Base-by-base conservation (phyloP, 352 stramenopile species). In the Phytophthora sansomeana region DNA sequence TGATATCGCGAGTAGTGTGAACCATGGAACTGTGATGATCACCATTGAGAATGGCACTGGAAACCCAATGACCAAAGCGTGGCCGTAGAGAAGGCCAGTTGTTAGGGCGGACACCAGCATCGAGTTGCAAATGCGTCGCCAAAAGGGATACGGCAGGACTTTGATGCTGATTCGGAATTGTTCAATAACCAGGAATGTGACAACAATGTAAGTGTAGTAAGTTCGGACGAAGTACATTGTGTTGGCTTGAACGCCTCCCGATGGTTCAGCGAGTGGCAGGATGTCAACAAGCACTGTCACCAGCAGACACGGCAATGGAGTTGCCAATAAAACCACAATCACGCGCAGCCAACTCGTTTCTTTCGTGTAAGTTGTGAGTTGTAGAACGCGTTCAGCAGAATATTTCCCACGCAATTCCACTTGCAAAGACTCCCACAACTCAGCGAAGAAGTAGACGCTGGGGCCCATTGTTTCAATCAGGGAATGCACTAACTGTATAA, bases 261-360 rank as follows among this genome's bases (percentile, higher is more conserved):
- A 30, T 2, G 67, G 58, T 1, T 62, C 29, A 8, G 49, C 36
- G 3, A 76, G 50, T 2, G 58, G 29, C 5, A 74, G 33, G 16
- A 74, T 17, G 36, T 79, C 72, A 16, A 59, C 30, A 9, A 66
- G 10, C 0, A 66, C 36, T 32, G 70, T 66, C 19, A 72, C 63
- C 14, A 67, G 6, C 8, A 77, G 36, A 24, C 58, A 72, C 1
- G 63, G 67, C 0, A 77, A 16, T 1, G 63, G 55, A 1, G 67
- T 74, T 6, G 38, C 52, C 0, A 74, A 10, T 10, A 80, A 8
- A 1, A 63, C 33, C 7, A 30, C 19, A 7, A 59, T 28, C 24
- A 64, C 60, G 1, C 48, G 60, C 2, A 55, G 14, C 36, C 35
- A 59, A 4, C 53, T 67, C 6, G 54, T 70, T 9, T 58, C 39